Evolutionary conservation across 352 stramenopile genomes (phyloP).

Genomic region (Saprolegnia diclina): DNA sequence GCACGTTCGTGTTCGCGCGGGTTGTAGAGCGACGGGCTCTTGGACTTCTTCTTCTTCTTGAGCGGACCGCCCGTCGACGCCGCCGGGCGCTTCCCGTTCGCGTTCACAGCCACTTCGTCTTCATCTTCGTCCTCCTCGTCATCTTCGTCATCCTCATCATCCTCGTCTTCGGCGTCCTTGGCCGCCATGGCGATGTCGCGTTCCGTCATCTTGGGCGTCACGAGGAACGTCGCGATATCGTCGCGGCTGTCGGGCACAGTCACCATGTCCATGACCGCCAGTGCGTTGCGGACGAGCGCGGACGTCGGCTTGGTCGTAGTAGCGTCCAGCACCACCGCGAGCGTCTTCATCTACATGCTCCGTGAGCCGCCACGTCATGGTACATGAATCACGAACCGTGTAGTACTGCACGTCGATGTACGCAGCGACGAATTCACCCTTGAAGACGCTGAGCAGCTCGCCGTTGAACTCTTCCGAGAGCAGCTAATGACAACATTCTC

Average conservation of each 20-base stretch:
- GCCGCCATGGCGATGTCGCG: neutral
- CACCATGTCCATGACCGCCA: constrained; percentile 41
- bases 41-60: constrained; percentile 38
- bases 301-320: constrained; percentile 35
- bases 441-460: constrained; percentile 75
- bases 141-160: constrained; percentile 45
- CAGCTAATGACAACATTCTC: constrained; percentile 24
- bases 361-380: neutral
- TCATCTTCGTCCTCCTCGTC: constrained; percentile 39
- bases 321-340: constrained; percentile 52
- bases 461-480: constrained; percentile 67
- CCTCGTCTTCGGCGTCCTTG: constrained; percentile 25
- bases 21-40: constrained; percentile 44
- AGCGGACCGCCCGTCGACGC: constrained; percentile 30
- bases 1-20: constrained; percentile 69
- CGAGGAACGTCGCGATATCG: constrained; percentile 66
- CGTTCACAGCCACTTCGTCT: constrained; percentile 22
- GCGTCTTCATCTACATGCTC: constrained; percentile 44
- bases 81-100: constrained; percentile 28
- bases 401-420: constrained; percentile 87
- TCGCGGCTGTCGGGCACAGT: constrained; percentile 57
- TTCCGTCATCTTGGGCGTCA: constrained; percentile 32
- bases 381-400: constrained; percentile 38
- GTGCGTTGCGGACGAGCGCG: constrained; percentile 30
- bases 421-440: constrained; percentile 75